Evolutionary conservation across 176 grass and related monocot genomes (phyloP), one percentile per base, ranked within the genome.

Genomic region (Cymbopogon citratus): DNA sequence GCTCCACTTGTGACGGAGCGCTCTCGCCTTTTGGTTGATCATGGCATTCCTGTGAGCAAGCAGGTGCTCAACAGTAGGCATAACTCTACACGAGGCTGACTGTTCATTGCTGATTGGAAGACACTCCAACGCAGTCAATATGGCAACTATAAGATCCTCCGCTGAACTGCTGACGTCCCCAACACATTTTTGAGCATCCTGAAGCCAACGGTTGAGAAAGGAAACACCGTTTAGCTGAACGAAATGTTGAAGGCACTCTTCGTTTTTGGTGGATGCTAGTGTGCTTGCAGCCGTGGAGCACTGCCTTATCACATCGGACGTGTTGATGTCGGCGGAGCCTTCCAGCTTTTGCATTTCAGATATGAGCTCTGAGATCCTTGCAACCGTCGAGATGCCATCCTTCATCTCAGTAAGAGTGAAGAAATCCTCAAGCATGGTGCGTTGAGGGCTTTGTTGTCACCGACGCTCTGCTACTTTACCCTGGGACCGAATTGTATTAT

Each of bases 351-450:
- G 78, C 35, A 94, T 89, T 79, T 85, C 81, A 33, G 79, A 90
- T 12, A 94, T 13, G 31, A 94, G 60, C 41, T 94, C 89, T 29
- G 31, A 41, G 26, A 90, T 87, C 68, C 89, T 87, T 43, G 85
- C 41, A 40, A 77, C 23, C 36, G 80, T 87, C 25, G 92, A 91
- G 39, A 94, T 79, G 38, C 92, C 92, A 83, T 91, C 89, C 68
- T 67, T 90, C 81, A 94, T 94, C 79, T 94, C 92, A 57, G 85
- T 85, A n/a, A 85, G 84, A 45, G 92, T 91, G 79, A 94, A 91
- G 69, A 91, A 91, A 80, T 90, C 89, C 65, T 87, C 87, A 35
- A 91, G 87, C 84, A 89, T 89, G 5, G 54, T 89, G 66, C 4
- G 31, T 29, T 1, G 38, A 12, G 65, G 49, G 11, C 51, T 8